Evolutionary conservation across 139 green algal species (phyloP), one percentile per base, ranked within the genome.

Genomic region (Closterium sp.): DNA sequence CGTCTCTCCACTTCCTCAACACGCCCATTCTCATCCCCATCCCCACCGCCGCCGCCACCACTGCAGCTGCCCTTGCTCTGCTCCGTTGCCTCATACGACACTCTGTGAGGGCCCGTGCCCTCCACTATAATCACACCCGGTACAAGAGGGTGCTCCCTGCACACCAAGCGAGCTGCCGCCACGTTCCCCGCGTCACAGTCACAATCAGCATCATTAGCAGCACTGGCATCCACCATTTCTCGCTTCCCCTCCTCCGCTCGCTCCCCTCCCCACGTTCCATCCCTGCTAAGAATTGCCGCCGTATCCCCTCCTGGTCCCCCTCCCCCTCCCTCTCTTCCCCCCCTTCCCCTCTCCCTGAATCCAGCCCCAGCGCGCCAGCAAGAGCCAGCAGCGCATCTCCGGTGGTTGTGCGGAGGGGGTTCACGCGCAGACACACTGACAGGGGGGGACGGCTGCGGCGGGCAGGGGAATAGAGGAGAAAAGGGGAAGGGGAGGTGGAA

Each of bases 41-140:
- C 50, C 13, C 29, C 88, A 89, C 30, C 38, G 13, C 38, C 38
- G 13, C 38, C 38, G 38, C 38, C 38, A 50, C 38, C 38, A 50
- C 38, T 13, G 38, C 38, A 17, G 38, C 38, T 86, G 29, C 30
- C 50, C 30, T 22, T 24, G 62, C 62, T 79, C 19, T 24, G 62
- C 5, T 79, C 62, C 17, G 2, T 13, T 13, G 62, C 31, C n/a
- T 31, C 31, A 84, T 94, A 94, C 4, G 90, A 13, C 28, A 94
- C 89, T 24, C 29, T n/a, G 62, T 94, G 91, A 19, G 91, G 91
- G 29, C 91, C 91, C 24, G 91, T 87, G 45, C 91, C 91, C 22
- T 84, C 38, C 31, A 94, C 42, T 29, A 93, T 89, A 30, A 94
- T 90, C 17, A 94, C 91, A 45, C 62, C 89, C 31, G 42, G 30